Conservation (phyloP, 345 rosid genomes). For the Zanthoxylum bungeanum region DNA sequence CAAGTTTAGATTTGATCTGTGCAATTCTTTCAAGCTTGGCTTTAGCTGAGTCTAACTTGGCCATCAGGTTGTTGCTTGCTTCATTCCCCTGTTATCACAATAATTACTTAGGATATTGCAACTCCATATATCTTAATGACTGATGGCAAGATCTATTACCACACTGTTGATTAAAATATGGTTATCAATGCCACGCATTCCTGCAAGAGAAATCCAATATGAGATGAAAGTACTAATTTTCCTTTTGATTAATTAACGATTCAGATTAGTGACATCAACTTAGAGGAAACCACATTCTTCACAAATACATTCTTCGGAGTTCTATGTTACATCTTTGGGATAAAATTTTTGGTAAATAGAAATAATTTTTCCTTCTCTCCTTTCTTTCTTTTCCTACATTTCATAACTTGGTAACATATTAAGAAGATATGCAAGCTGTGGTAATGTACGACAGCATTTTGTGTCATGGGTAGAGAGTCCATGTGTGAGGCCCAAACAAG, state of each 20-base stretch:
- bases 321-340: neutral
- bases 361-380: neutral
- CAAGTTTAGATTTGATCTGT: conserved; percentile 38
- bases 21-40: conserved; percentile 48
- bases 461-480: no score
- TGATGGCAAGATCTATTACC: conserved; percentile 23
- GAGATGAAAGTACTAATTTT: neutral
- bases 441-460: no score
- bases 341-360: neutral
- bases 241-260: neutral
- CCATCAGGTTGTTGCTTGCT: conserved; percentile 27
- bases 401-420: neutral
- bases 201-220: conserved; percentile 21
- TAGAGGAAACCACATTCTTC: neutral
- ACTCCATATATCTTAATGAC: neutral
- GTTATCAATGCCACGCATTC: conserved; percentile 16
- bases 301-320: neutral
- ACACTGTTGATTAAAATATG: neutral
- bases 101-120: conserved; percentile 8
- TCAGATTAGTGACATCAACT: neutral
- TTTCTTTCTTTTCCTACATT: neutral
- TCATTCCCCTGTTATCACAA: conserved; percentile 32
- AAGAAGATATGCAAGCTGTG: no score
- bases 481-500: no score
- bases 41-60: conserved; percentile 44